Evolutionary conservation across 768 basidiomycete genomes (phyloP).

Genomic region (Pholiota microspora): DNA sequence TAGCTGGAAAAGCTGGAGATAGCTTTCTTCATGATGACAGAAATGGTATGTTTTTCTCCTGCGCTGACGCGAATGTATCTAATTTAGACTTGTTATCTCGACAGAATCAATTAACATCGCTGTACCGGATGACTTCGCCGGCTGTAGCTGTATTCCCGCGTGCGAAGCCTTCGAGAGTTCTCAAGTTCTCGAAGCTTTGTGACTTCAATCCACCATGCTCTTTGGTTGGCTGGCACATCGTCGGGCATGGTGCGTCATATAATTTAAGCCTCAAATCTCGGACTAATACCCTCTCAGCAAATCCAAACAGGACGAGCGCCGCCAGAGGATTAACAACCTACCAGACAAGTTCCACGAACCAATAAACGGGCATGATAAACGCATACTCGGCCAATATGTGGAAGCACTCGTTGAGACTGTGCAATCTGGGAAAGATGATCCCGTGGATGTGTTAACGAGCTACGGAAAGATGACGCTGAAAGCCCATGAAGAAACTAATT

Average conservation of each 20-base stretch:
- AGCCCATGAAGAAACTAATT: conserved; percentile 54
- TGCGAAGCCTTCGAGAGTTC: not conserved
- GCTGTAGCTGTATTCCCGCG: conserved; percentile 4
- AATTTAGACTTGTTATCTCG: too few relatives aligned
- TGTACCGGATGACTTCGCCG: not conserved
- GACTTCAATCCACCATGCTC: conserved; percentile 15
- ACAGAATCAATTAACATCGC: not conserved
- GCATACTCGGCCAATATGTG: conserved; percentile 29
- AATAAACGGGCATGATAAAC: conserved; percentile 24
- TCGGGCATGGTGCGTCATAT: conserved; percentile 20
- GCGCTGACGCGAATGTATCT: too few relatives aligned
- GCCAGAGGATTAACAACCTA: conserved; percentile 23
- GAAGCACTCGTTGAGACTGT: conserved; percentile 28
- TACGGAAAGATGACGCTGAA: conserved; percentile 49
- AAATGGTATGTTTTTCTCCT: too few relatives aligned
- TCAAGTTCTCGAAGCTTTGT: too few relatives aligned
- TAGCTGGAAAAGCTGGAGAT: too few relatives aligned
- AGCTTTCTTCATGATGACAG: too few relatives aligned
- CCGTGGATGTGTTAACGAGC: conserved; percentile 35
- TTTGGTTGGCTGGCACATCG: conserved; percentile 23
- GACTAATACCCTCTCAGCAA: conserved; percentile 18
- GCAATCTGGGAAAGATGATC: conserved; percentile 26
- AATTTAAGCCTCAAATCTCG: not conserved
- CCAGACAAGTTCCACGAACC: conserved; percentile 28
- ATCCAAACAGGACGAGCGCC: conserved; percentile 36